A percentile compares a stretch with the other conserved stretches of the same genome.
Evolutionary conservation across 2,329 filamentous ascomycete species (phyloP).

Genomic region (Trichoderma aggressivum): DNA sequence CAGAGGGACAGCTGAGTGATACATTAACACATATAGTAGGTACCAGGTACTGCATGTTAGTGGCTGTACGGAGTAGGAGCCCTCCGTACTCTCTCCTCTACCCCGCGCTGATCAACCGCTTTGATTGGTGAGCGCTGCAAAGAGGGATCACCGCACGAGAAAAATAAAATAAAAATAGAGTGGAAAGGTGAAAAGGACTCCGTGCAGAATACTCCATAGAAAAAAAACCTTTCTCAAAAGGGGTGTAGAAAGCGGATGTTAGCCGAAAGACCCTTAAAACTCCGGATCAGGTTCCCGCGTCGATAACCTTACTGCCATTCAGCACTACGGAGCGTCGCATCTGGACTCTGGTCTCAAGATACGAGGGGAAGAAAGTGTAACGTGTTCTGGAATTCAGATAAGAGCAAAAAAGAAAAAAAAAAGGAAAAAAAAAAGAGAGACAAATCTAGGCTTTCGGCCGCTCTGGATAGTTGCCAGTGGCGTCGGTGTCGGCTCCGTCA

Average conservation of each 20-base stretch:
- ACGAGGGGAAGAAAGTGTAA: background rate
- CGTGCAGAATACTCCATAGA: background rate
- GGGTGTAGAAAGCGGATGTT: background rate
- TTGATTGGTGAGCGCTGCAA: background rate
- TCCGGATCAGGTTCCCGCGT: background rate
- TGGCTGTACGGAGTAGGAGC: background rate
- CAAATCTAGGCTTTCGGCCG: background rate
- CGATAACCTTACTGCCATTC: conserved; percentile 2
- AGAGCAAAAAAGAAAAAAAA: background rate
- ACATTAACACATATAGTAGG: too few species aligned
- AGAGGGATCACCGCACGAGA: background rate
- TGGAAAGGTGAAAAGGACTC: background rate
- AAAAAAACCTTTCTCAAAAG: background rate
- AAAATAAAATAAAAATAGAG: background rate
- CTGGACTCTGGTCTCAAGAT: background rate
- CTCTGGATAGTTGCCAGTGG: background rate
- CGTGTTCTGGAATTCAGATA: background rate
- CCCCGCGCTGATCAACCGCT: background rate
- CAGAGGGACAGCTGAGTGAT: background rate
- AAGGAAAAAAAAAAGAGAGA: background rate
- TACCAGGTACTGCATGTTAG: background rate
- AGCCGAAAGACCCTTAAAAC: background rate
- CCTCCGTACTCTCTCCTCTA: background rate
- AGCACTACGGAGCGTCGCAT: background rate
- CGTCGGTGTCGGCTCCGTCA: background rate